phyloP scores from a whole-genome alignment of 2,329 filamentous ascomycete species.

The Cladophialophora carrionii region DNA sequence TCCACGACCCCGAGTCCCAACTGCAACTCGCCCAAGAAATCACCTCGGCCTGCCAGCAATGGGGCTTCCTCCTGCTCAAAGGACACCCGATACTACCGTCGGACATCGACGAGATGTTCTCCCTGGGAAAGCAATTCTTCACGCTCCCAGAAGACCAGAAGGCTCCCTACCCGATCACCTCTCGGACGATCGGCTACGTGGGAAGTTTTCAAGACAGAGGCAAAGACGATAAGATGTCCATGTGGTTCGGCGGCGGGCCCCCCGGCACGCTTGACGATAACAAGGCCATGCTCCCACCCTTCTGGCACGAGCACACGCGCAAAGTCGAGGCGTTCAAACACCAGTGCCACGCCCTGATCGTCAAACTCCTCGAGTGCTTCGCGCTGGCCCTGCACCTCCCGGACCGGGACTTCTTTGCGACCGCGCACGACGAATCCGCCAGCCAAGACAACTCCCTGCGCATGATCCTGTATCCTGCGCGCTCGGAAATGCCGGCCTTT shows the following conservation, averaged over 20 bases:
- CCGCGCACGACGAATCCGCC: constrained; percentile 62
- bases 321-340: constrained; percentile 37
- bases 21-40: constrained; percentile 70
- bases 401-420: constrained; percentile 70
- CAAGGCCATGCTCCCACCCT: constrained; percentile 31
- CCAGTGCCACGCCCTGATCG: constrained; percentile 34
- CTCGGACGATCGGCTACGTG: constrained; percentile 33
- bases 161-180: constrained; percentile 41
- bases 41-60: constrained; percentile 77
- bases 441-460: constrained; percentile 69
- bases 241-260: constrained; percentile 36
- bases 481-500: constrained; percentile 15
- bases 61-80: constrained; percentile 72
- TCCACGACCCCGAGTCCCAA: constrained; percentile 40
- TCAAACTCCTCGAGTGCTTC: constrained; percentile 58
- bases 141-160: constrained; percentile 64
- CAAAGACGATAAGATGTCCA: constrained; percentile 39
- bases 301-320: constrained; percentile 33
- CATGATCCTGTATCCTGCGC: constrained; percentile 72
- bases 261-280: constrained; percentile 29
- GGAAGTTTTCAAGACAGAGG: constrained; percentile 30
- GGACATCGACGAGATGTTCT: constrained; percentile 65
- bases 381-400: constrained; percentile 74
- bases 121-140: constrained; percentile 71
- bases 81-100: constrained; percentile 68